phyloP scores from a whole-genome alignment of 768 basidiomycete species.

The Phylloporus arenicola region DNA sequence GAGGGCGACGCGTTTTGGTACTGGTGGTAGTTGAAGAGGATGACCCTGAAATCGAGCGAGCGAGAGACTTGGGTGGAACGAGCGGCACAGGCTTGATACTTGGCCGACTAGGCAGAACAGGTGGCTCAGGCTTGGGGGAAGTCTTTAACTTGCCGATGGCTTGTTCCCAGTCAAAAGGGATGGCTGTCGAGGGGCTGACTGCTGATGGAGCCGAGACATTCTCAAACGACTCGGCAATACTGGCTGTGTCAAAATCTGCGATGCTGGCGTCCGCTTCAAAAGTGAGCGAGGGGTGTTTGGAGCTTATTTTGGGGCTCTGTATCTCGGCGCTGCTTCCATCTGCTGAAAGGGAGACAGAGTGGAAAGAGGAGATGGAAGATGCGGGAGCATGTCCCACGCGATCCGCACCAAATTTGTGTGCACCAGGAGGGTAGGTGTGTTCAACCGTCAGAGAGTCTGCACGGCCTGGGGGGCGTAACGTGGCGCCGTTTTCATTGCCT shows the following conservation, averaged over 20 bases:
- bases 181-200: conserved; percentile 47
- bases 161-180: conserved; percentile 48
- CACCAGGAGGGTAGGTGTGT: conserved; percentile 49
- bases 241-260: conserved; percentile 46
- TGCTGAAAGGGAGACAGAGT: conserved; percentile 76
- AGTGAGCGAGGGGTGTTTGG: conserved; percentile 43
- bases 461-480: conserved; percentile 29
- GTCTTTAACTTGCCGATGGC: conserved; percentile 33
- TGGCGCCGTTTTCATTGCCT: conserved; percentile 13
- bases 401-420: conserved; percentile 30
- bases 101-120: conserved; percentile 47
- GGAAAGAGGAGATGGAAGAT: conserved; percentile 78
- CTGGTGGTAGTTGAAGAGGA: conserved; percentile 34
- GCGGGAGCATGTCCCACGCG: conserved; percentile 48
- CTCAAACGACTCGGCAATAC: conserved; percentile 70
- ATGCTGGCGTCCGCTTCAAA: conserved; percentile 36
- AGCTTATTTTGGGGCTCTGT: conserved; percentile 4
- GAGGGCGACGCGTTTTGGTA: conserved; percentile 36
- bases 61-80: conserved; percentile 26
- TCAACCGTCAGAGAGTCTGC: conserved; percentile 52
- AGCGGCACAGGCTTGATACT: conserved; percentile 11
- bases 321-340: conserved; percentile 37
- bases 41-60: conserved; percentile 32
- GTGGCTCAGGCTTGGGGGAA: conserved; percentile 32
- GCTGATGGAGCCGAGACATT: conserved; percentile 53